Conservation (phyloP, 2,329 filamentous ascomycete genomes). For the Talaromyces marneffei region DNA sequence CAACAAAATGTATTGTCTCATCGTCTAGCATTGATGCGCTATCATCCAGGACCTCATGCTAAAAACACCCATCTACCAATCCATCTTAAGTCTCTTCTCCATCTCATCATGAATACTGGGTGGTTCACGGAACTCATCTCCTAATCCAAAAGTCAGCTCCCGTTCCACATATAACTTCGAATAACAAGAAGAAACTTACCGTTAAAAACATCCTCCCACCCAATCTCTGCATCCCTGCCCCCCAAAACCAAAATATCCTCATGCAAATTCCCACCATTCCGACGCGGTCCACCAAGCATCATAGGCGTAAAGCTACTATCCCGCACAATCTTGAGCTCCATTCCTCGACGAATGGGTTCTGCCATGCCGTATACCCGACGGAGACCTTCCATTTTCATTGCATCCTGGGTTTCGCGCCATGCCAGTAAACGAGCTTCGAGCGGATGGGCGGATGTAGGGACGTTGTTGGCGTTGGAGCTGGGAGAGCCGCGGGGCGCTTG, state of each 20-base stretch:
- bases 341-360: conserved; percentile 83
- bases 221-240: conserved; percentile 69
- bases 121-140: conserved; percentile 63
- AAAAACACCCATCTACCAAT: conserved; percentile 24
- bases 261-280: conserved; percentile 59
- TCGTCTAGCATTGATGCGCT: background rate
- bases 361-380: conserved; percentile 84
- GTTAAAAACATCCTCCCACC: conserved; percentile 90
- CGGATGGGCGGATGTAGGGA: conserved; percentile 69
- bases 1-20: conserved; percentile 7
- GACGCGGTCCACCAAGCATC: conserved; percentile 54
- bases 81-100: conserved; percentile 85
- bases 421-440: conserved; percentile 82
- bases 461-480: conserved; percentile 32
- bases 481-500: conserved; percentile 45
- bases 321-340: conserved; percentile 87
- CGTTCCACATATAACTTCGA: background rate
- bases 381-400: conserved; percentile 80
- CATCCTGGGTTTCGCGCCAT: conserved; percentile 87
- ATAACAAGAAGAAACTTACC: conserved; percentile 43
- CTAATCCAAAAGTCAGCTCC: conserved; percentile 25
- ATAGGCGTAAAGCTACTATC: conserved; percentile 70
- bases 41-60: background rate
- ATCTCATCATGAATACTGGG: conserved; percentile 85
- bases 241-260: conserved; percentile 70